These are phyloP conservation scores for Massarina eburnea DNA, from an alignment of 2,329 filamentous ascomycete species.

Conservation along the genomic window DNA sequence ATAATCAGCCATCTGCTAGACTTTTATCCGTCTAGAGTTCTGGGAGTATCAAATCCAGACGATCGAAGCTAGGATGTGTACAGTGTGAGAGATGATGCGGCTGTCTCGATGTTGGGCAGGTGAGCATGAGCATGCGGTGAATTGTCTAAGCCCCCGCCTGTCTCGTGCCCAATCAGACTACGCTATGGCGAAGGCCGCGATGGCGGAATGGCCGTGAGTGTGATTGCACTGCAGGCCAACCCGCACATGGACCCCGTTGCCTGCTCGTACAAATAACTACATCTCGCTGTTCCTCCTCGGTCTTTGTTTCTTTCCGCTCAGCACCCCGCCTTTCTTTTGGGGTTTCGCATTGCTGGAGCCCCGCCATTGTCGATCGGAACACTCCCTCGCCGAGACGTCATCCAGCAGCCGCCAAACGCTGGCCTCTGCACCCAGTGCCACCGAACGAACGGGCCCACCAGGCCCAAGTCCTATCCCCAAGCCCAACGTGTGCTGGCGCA, in stretches of 20 bases:
- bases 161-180: conserved; percentile 26
- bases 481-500: conserved; percentile 9
- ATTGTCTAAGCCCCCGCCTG: conserved; percentile 23
- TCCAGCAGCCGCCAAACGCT: conserved; percentile 6
- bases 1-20: too few species aligned
- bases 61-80: background rate
- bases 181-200: conserved; percentile 29
- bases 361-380: conserved; percentile 7
- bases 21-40: too few species aligned
- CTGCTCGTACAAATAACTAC: conserved; percentile 10
- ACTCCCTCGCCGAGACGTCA: conserved; percentile 8
- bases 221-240: conserved; percentile 28
- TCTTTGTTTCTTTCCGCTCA: conserved; percentile 8
- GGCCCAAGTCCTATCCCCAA: conserved; percentile 14
- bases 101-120: conserved; percentile 24
- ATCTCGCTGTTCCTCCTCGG: background rate
- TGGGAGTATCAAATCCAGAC: too few species aligned
- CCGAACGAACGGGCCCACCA: conserved; percentile 12
- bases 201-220: conserved; percentile 18
- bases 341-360: background rate
- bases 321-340: background rate
- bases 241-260: conserved; percentile 22
- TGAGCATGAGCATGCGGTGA: conserved; percentile 21
- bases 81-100: conserved; percentile 4
- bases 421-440: conserved; percentile 5